phyloP scores from a whole-genome alignment of 257 asterid genomes.

The Ilex aquifolium region DNA sequence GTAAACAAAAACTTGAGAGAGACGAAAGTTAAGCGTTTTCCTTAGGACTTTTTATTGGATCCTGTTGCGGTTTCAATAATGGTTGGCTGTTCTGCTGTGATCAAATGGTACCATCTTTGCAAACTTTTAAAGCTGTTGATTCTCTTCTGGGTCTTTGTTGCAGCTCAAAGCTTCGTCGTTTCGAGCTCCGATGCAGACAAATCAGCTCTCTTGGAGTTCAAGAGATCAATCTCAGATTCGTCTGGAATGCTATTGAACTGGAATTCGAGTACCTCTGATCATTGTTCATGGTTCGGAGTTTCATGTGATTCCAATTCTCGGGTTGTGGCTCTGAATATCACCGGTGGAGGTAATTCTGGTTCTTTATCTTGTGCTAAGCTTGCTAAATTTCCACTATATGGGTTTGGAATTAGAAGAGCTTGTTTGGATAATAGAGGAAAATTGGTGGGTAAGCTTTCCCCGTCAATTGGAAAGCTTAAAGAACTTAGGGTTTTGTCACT shows the following conservation, averaged over 20 bases:
- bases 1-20: background rate
- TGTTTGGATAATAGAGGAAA: slow-evolving; percentile 37
- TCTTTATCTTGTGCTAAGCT: slow-evolving; percentile 56
- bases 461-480: slow-evolving; percentile 45
- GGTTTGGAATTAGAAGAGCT: slow-evolving; percentile 66
- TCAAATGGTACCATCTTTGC: slow-evolving; percentile 51
- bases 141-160: slow-evolving; percentile 36
- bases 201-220: slow-evolving; percentile 80
- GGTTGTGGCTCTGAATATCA: slow-evolving; percentile 62
- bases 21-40: slow-evolving; percentile 4
- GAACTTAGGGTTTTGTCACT: slow-evolving; percentile 65
- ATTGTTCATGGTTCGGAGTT: slow-evolving; percentile 80
- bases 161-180: slow-evolving; percentile 35
- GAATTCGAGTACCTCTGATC: slow-evolving; percentile 38
- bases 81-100: slow-evolving; percentile 54
- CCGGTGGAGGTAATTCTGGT: slow-evolving; percentile 67
- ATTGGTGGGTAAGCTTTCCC: slow-evolving; percentile 52
- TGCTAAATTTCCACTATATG: slow-evolving; percentile 72
- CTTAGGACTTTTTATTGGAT: slow-evolving; percentile 35
- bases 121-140: slow-evolving; percentile 51
- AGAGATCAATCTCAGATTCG: slow-evolving; percentile 62
- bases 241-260: slow-evolving; percentile 57
- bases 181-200: slow-evolving; percentile 56
- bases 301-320: slow-evolving; percentile 61
- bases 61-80: slow-evolving; percentile 47